Evolutionary conservation across 1,284 basidiomycete species (phyloP).

Genomic region (Heterobasidion annosum): DNA sequence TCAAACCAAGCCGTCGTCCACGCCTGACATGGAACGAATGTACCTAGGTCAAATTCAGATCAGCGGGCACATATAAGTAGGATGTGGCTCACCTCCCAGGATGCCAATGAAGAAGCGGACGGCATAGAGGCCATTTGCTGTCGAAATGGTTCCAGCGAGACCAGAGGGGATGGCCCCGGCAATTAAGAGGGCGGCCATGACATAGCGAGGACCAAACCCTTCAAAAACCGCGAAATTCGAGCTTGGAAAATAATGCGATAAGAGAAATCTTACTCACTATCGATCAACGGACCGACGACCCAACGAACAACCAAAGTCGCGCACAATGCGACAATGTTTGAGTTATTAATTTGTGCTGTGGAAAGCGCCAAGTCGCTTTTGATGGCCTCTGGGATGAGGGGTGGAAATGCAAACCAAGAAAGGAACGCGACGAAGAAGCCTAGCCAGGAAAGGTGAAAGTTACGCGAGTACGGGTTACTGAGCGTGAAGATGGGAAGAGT

Average conservation of each 20-base stretch:
- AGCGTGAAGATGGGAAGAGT: background rate
- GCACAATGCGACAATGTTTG: slow-evolving; percentile 48
- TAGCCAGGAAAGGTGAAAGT: background rate
- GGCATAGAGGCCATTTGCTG: slow-evolving; percentile 35
- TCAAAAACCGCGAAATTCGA: slow-evolving; percentile 13
- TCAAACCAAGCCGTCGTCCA: slow-evolving; percentile 59
- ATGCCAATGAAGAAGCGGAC: slow-evolving; percentile 42
- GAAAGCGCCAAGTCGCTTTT: slow-evolving; percentile 46
- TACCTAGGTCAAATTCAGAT: slow-evolving; percentile 19
- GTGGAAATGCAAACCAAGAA: slow-evolving; percentile 62
- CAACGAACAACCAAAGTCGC: slow-evolving; percentile 49
- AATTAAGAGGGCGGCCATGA: slow-evolving; percentile 51
- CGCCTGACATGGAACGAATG: slow-evolving; percentile 48
- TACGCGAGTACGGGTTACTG: background rate
- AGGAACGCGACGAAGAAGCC: slow-evolving; percentile 15
- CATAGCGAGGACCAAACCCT: slow-evolving; percentile 47
- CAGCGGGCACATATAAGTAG: background rate
- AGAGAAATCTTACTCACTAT: background rate
- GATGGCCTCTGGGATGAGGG: slow-evolving; percentile 53
- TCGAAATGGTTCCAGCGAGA: slow-evolving; percentile 43
- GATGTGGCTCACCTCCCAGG: slow-evolving; percentile 3
- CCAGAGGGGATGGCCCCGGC: slow-evolving; percentile 59
- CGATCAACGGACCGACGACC: slow-evolving; percentile 46
- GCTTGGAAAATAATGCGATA: background rate
- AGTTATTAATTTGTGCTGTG: slow-evolving; percentile 39